Base-by-base conservation (phyloP, 371 early-diverging fungal species). In the Rhizopus stolonifer region DNA sequence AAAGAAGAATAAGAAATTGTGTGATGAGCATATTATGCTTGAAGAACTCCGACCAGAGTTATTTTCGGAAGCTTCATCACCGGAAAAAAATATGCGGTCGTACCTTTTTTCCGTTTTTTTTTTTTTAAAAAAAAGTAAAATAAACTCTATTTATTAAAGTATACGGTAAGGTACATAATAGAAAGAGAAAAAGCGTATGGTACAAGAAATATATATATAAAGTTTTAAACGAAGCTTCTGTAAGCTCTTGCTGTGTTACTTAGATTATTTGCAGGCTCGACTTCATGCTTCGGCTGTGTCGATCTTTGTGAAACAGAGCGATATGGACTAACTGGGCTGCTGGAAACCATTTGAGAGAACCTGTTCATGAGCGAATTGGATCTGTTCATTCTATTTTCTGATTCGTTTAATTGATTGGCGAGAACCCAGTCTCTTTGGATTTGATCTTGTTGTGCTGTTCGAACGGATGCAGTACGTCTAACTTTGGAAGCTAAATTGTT, bases 311-410 rank as follows among this genome's bases (percentile, higher is more conserved):
- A 15, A 17, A 17, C 17, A 15, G 29, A 19, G 19, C 24, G 11
- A 24, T 50, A 49, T 9, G 58, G 51, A 7, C 49, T 23, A 11
- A 61, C 45, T 11, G 56, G 53, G 26, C 52, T 58, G 25, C 58
- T 64, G 13, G 49, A 63, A 31, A 69, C 67, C 33, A 68, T 60
- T 31, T 73, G 73, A n/a, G 69, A 67, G 19, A 73, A 67, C 9
- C 73, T 53, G 21, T 63, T 67, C 40, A 69, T 47, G 4, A 73
- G 43, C 0, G 67, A 65, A 25, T 59, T 62, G 8, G 60, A n/a
- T 2, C 63, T 47, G 5, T 49, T 39, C 23, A 46, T 54, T 25
- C 18, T 43, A 17, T 48, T 40, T 29, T 59, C 46, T 29, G 34
- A 26, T 38, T 46, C 61, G 46, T 52, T 51, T 15, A 59, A 43